Evolutionary conservation across 139 green algal species (phyloP), one percentile per base, ranked within the genome.

Genomic region (Closterium sp.): DNA sequence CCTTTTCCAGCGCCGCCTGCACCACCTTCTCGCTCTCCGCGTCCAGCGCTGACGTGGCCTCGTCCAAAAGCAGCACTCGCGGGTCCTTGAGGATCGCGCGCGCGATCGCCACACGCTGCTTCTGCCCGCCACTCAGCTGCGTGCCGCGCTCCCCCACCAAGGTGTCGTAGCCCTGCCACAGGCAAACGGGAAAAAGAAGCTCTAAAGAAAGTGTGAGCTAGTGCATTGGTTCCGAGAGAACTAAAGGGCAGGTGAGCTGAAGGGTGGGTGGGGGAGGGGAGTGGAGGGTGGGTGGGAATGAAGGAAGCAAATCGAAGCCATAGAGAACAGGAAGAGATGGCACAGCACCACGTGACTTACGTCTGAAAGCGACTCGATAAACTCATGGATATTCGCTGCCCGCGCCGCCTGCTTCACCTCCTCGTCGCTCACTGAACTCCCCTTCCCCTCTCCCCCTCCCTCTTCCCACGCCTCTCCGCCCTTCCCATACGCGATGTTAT

Each of bases 81-180:
- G 97, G 96, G 34, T 95, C 88, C 35, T 96, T 94, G 10, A 99
- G 93, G 10, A 99, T 95, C 10, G 98, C 97, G 0, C 98, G 91
- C 0, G 98, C 97, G 30, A 99, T 98, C 34, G 97, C 97, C 33
- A 99, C 96, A 19, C 97, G 95, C 95, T 99, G 97, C 94, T 97
- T 97, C 94, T 98, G 97, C 0, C 97, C 97, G 4, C 97, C 97
- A 9, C 81, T 95, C 33, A 99, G 92, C 89, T 95, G 93, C 36
- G 34, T 35, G 31, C 93, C 93, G 9, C 93, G 93, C 55, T 95
- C 93, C 3, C 93, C 93, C 10, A 94, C 93, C 64, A 95, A 21
- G 7, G 91, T 93, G 86, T 93, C n/a, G n/a, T n/a, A n/a, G n/a
- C n/a, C n/a, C n/a, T n/a, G n/a, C n/a, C n/a, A n/a, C n/a, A n/a